These are phyloP conservation scores for Fusarium sp. DNA, from an alignment of 2,329 filamentous ascomycete genomes.

Conservation along the genomic window DNA sequence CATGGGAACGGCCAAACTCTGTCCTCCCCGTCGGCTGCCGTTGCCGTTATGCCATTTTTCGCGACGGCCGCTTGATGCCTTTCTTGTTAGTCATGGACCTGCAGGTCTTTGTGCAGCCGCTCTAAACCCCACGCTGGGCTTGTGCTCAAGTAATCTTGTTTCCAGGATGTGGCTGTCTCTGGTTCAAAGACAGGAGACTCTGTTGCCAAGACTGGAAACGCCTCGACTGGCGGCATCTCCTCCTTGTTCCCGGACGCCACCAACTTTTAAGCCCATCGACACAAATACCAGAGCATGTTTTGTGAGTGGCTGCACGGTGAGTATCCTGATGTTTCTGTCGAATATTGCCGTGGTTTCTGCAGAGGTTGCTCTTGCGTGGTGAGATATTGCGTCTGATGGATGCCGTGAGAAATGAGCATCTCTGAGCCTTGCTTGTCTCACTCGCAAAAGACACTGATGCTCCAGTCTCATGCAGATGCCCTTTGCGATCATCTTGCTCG, in stretches of 20 bases:
- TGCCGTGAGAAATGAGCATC: not conserved
- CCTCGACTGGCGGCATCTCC: not conserved
- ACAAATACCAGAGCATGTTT: not conserved
- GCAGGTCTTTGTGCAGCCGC: not conserved
- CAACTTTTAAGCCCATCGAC: not conserved
- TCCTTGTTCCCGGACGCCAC: constrained; percentile 30
- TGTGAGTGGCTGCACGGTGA: not conserved
- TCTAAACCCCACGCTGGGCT: not conserved
- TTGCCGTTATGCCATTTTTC: not conserved
- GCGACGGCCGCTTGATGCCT: not conserved
- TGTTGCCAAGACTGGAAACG: not conserved
- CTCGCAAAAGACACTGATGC: not conserved
- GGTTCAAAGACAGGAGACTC: not conserved
- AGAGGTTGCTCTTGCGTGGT: not conserved
- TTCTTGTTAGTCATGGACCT: not conserved
- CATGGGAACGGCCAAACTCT: not conserved
- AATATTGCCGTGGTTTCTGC: not conserved
- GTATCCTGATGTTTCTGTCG: not conserved
- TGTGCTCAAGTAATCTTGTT: not conserved
- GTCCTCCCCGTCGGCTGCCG: not conserved
- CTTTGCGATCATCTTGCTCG: constrained; percentile 1
- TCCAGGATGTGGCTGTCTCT: not conserved
- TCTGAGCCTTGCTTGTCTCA: not conserved
- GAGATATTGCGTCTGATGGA: not conserved
- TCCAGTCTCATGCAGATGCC: not conserved